Percentiles rank a stretch among this genome's conserved stretches.
phyloP scores from a whole-genome alignment of 176 grass and related monocot genomes.

The Olyra latifolia region DNA sequence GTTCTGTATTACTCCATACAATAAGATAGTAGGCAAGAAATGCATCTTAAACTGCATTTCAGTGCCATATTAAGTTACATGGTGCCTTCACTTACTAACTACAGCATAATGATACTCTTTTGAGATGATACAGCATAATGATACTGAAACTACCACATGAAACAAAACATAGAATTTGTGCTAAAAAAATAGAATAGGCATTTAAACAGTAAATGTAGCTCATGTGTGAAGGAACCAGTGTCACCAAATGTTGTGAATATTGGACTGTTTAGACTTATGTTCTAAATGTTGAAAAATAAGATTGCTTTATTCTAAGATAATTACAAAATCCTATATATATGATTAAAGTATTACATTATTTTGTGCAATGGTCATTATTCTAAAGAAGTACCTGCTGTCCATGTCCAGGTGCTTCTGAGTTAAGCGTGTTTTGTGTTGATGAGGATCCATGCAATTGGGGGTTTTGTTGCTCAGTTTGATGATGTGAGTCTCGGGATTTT shows the following conservation, averaged over 20 bases:
- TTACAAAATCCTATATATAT: conserved; percentile 4
- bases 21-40: not conserved
- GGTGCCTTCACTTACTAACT: not conserved
- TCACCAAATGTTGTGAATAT: conserved; percentile 1
- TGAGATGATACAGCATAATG: not conserved
- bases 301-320: not conserved
- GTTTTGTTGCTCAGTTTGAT: conserved; percentile 35
- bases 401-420: conserved; percentile 26
- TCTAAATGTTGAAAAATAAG: not conserved
- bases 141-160: not conserved
- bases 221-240: not conserved
- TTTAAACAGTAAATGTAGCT: no score
- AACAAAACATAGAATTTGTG: not conserved
- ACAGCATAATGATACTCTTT: not conserved
- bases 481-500: conserved; percentile 18
- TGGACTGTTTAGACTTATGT: not conserved
- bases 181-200: not conserved
- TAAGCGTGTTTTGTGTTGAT: conserved; percentile 15
- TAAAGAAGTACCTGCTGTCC: conserved; percentile 37
- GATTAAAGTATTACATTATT: conserved; percentile 2
- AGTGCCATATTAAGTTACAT: not conserved
- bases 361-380: not conserved
- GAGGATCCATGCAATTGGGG: conserved; percentile 32
- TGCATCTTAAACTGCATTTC: conserved; percentile 8
- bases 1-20: not conserved